phyloP scores from a whole-genome alignment of 2,329 filamentous ascomycete genomes.

The Gliomastix tumulicola region DNA sequence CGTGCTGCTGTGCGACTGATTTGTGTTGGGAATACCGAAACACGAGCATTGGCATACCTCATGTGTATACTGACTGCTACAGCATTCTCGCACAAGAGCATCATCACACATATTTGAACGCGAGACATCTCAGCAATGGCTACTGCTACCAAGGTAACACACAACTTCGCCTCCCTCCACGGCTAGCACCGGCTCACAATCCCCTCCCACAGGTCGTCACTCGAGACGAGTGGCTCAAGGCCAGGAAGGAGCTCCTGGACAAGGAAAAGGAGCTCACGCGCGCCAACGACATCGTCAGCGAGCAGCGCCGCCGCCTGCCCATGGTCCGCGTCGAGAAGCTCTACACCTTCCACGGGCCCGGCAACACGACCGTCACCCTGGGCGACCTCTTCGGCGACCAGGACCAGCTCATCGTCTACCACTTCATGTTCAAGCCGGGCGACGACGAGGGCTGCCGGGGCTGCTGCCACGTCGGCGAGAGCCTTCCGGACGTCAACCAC shows the following conservation, averaged over 20 bases:
- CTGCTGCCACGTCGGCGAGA: constrained; percentile 29
- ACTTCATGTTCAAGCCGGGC: constrained; percentile 35
- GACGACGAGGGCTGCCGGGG: constrained; percentile 25
- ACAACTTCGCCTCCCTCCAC: too few species aligned
- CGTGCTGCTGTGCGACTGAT: too few species aligned
- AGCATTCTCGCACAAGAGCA: too few species aligned
- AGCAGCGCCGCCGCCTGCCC: constrained; percentile 25
- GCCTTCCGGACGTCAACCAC: constrained; percentile 27
- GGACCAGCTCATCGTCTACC: constrained; percentile 31
- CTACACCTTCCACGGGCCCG: constrained; percentile 24
- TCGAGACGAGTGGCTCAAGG: constrained; percentile 23
- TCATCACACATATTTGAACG: too few species aligned
- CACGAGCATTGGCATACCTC: too few species aligned
- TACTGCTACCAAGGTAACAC: too few species aligned
- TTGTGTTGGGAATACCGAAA: too few species aligned
- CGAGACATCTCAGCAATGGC: too few species aligned
- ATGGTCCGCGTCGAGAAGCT: constrained; percentile 28
- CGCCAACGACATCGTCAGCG: constrained; percentile 17
- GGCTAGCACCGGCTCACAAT: too few species aligned
- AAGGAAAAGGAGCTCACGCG: constrained; percentile 25
- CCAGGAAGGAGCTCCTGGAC: constrained; percentile 21
- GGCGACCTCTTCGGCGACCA: constrained; percentile 22
- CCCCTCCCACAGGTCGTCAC: too few species aligned
- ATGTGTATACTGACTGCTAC: too few species aligned
- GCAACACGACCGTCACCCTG: constrained; percentile 14